phyloP scores from a whole-genome alignment of 1,284 basidiomycete genomes.

The Cryptococcus sp. region DNA sequence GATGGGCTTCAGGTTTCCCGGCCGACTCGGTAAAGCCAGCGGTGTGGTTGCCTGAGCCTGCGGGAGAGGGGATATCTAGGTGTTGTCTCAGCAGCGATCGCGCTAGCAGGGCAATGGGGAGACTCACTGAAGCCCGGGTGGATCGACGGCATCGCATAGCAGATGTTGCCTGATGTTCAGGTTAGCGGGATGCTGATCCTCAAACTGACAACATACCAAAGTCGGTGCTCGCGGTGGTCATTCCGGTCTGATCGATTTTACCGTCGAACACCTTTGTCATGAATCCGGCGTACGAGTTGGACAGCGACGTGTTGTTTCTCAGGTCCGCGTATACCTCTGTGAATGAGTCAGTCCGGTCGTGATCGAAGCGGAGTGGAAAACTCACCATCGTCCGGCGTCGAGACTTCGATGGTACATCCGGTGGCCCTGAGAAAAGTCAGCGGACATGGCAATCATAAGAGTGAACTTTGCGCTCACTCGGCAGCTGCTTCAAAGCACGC shows the following conservation, averaged over 20 bases:
- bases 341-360: neutral
- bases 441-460: neutral
- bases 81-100: neutral
- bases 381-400: conserved; percentile 21
- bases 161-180: conserved; percentile 24
- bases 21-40: conserved; percentile 31
- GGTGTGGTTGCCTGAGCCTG: conserved; percentile 34
- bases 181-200: neutral
- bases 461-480: conserved; percentile 13
- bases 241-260: conserved; percentile 22
- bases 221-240: conserved; percentile 36
- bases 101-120: too few relatives aligned
- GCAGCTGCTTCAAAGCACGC: conserved; percentile 32
- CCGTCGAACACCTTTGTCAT: conserved; percentile 29
- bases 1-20: conserved; percentile 36
- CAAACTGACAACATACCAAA: conserved; percentile 15
- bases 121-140: conserved; percentile 29
- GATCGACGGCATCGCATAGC: conserved; percentile 29
- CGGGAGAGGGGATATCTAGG: conserved; percentile 21
- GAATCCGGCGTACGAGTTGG: conserved; percentile 29
- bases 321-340: conserved; percentile 35
- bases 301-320: conserved; percentile 28
- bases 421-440: conserved; percentile 45
- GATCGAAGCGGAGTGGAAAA: neutral
- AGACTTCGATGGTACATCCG: conserved; percentile 25